A percentile compares a stretch with the other conserved stretches of the same genome.
phyloP scores from a whole-genome alignment of 805 yeast species.

The Kuraishia hungarica region DNA sequence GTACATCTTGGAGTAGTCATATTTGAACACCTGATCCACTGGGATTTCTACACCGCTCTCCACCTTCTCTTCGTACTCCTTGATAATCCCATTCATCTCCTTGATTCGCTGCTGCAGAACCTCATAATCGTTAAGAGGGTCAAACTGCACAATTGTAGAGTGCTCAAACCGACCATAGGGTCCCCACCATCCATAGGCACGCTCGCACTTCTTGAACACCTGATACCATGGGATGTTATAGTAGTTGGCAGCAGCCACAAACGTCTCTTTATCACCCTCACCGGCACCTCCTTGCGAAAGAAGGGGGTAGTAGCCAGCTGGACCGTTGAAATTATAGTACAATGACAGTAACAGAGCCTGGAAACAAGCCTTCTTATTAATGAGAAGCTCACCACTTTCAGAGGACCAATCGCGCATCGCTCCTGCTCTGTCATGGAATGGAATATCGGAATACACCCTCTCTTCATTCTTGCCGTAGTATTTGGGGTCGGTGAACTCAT shows the following conservation, averaged over 20 bases:
- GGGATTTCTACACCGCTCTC: not conserved
- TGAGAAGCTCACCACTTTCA: constrained; percentile 60
- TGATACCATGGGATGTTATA: constrained; percentile 44
- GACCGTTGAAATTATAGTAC: constrained; percentile 62
- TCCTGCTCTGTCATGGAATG: constrained; percentile 59
- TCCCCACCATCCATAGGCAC: constrained; percentile 24
- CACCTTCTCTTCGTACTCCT: constrained; percentile 1
- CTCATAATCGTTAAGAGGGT: constrained; percentile 22
- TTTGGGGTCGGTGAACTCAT: constrained; percentile 21
- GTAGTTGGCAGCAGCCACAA: constrained; percentile 59
- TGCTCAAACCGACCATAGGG: constrained; percentile 22
- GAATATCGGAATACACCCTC: constrained; percentile 24
- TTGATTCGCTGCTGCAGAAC: constrained; percentile 15
- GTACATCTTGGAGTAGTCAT: constrained; percentile 19
- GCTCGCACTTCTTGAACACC: constrained; percentile 30
- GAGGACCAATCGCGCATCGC: constrained; percentile 63
- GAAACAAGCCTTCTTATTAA: constrained; percentile 50
- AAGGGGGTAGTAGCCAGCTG: constrained; percentile 47
- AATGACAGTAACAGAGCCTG: constrained; percentile 48
- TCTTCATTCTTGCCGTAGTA: constrained; percentile 22
- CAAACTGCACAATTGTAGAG: constrained; percentile 25
- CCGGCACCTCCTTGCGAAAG: constrained; percentile 56
- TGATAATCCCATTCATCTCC: constrained; percentile 14
- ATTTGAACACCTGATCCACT: constrained; percentile 15
- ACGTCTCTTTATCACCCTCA: constrained; percentile 76